Conservation (phyloP, 2,329 filamentous ascomycete genomes). For the Pseudopithomyces chartarum region DNA sequence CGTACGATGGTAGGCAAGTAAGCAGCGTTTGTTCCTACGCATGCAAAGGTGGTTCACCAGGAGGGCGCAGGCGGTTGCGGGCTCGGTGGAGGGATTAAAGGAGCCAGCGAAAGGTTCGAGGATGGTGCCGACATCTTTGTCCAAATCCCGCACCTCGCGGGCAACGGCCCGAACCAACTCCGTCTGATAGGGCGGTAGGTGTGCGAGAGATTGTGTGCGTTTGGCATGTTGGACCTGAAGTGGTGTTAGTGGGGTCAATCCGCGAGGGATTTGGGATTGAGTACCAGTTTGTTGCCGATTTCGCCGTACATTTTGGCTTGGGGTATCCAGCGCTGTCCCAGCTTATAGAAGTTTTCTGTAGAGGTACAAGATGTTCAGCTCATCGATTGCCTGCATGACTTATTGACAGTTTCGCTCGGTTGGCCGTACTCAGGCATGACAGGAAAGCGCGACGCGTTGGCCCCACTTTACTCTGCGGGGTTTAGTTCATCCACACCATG, state of each 20-base stretch:
- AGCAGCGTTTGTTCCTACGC: constrained; percentile 92
- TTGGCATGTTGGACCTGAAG: constrained; percentile 90
- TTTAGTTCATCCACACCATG: too few species aligned
- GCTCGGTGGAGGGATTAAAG: constrained; percentile 83
- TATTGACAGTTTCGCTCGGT: too few species aligned
- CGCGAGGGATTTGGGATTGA: constrained; percentile 6
- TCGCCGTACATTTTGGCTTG: constrained; percentile 77
- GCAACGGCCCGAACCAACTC: constrained; percentile 87
- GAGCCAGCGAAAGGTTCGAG: constrained; percentile 82
- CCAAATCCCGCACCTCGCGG: constrained; percentile 89
- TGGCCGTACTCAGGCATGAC: background rate
- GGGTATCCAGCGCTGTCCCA: background rate
- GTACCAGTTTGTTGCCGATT: constrained; percentile 81
- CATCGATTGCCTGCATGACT: too few species aligned
- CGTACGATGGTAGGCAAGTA: constrained; percentile 91
- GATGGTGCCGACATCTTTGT: constrained; percentile 80
- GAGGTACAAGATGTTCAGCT: background rate
- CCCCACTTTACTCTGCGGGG: too few species aligned
- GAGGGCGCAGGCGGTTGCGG: constrained; percentile 82
- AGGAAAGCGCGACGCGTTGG: background rate
- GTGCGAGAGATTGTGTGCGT: constrained; percentile 81
- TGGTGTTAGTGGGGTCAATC: background rate
- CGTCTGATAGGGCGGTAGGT: constrained; percentile 89
- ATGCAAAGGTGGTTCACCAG: constrained; percentile 94
- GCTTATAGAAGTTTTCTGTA: background rate